These are phyloP conservation scores for Meyerozyma guilliermondii DNA, from an alignment of 1,139 yeast species.

Conservation along the genomic window DNA sequence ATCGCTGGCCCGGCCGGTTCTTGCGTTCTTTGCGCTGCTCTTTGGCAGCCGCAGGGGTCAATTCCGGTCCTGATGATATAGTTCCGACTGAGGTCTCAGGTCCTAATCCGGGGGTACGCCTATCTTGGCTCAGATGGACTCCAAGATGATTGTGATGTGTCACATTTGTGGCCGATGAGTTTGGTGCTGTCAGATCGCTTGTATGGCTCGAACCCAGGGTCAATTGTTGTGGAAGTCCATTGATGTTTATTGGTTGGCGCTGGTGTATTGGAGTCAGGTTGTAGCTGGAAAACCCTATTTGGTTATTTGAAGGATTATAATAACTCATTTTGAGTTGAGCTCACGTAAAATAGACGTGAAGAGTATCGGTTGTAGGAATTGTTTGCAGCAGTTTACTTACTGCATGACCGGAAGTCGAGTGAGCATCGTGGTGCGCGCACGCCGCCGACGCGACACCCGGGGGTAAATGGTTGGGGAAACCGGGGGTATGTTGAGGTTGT, in stretches of 20 bases:
- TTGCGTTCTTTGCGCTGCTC: constrained; percentile 6
- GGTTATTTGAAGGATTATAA: constrained; percentile 12
- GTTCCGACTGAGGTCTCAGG: constrained; percentile 1
- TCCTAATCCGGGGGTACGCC: neutral
- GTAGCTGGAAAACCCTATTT: constrained; percentile 20
- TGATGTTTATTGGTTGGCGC: constrained; percentile 4
- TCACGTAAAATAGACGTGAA: neutral
- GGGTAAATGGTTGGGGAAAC: neutral
- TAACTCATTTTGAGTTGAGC: constrained; percentile 12
- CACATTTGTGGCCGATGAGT: neutral
- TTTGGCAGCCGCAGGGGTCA: constrained; percentile 1
- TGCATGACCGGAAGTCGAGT: neutral
- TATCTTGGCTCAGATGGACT: neutral
- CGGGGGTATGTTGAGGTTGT: neutral
- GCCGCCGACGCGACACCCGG: neutral
- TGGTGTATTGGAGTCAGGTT: constrained; percentile 14
- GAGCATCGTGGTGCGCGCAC: neutral
- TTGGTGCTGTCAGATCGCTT: neutral
- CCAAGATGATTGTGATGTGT: neutral
- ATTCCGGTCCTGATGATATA: constrained; percentile 1
- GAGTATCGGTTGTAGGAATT: too few relatives aligned
- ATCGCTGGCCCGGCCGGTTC: constrained; percentile 47
- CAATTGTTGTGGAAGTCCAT: neutral
- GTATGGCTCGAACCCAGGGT: neutral
- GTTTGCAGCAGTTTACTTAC: neutral